Evolutionary conservation across 1,284 basidiomycete species (phyloP).

Genomic region (Irpex sp.): DNA sequence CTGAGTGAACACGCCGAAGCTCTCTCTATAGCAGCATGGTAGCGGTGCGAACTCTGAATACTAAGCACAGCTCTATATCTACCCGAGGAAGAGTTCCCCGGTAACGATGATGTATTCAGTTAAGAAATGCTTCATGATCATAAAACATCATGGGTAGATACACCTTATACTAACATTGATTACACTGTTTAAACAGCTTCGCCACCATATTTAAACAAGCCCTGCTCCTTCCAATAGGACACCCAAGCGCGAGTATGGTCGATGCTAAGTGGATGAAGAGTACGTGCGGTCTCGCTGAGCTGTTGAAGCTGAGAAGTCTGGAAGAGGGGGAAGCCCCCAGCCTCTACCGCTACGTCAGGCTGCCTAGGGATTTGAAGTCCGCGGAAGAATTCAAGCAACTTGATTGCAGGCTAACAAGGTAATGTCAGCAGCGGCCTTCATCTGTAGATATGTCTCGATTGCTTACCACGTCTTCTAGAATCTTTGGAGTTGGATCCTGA

Average conservation of each 20-base stretch:
- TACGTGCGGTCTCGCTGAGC: slow-evolving; percentile 1
- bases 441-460: neutral
- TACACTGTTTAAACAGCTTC: neutral
- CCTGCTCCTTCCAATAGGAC: slow-evolving; percentile 6
- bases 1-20: no score
- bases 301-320: neutral
- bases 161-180: neutral
- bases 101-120: no score
- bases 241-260: slow-evolving; percentile 5
- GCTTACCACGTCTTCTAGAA: neutral
- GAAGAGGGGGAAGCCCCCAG: slow-evolving; percentile 12
- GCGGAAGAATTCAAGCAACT: slow-evolving; percentile 14
- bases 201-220: neutral
- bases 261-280: neutral
- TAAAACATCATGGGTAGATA: neutral
- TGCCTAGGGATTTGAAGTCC: neutral
- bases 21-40: no score
- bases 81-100: no score
- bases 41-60: no score
- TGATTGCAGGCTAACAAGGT: slow-evolving; percentile 8
- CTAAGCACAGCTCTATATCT: no score
- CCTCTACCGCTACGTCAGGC: slow-evolving; percentile 7
- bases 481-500: neutral
- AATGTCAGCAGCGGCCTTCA: neutral
- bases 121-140: no score